Evolutionary conservation across 2,329 filamentous ascomycete genomes (phyloP).

Genomic region (Exophiala aquamarina): DNA sequence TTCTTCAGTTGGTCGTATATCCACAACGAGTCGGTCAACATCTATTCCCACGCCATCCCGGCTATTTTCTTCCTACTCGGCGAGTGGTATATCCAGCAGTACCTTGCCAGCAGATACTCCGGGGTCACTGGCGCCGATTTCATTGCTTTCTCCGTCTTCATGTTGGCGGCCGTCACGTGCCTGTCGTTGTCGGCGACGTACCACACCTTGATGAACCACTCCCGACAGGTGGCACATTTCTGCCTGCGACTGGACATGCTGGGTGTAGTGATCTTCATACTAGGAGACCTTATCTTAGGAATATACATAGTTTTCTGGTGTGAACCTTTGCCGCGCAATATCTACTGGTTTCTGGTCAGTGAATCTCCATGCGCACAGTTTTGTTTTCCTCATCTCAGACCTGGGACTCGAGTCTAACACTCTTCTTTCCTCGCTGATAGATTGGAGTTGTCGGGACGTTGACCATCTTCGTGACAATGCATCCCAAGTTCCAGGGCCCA

Average conservation of each 20-base stretch:
- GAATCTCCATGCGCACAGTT: slow-evolving; percentile 5
- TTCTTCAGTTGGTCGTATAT: slow-evolving; percentile 19
- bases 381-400: slow-evolving; percentile 6
- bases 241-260: slow-evolving; percentile 27
- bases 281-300: slow-evolving; percentile 15
- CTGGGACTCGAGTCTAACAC: slow-evolving; percentile 2
- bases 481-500: slow-evolving; percentile 24
- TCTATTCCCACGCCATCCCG: slow-evolving; percentile 27
- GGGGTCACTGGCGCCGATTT: slow-evolving; percentile 20
- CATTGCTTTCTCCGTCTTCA: slow-evolving; percentile 24
- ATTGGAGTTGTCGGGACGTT: slow-evolving; percentile 13
- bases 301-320: slow-evolving; percentile 23
- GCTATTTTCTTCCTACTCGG: slow-evolving; percentile 10
- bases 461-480: slow-evolving; percentile 19
- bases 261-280: slow-evolving; percentile 21
- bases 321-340: slow-evolving; percentile 13
- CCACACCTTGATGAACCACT: slow-evolving; percentile 35
- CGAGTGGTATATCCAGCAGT: background rate
- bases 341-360: slow-evolving; percentile 21
- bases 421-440: slow-evolving; percentile 7
- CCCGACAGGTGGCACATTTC: slow-evolving; percentile 25
- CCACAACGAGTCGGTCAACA: slow-evolving; percentile 30
- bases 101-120: slow-evolving; percentile 10
- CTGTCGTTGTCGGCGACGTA: slow-evolving; percentile 26
- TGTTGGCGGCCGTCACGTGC: slow-evolving; percentile 22